Evolutionary conservation across 2,329 filamentous ascomycete genomes (phyloP), one percentile per base, ranked within the genome.

Genomic region (Aspergillus candidus): DNA sequence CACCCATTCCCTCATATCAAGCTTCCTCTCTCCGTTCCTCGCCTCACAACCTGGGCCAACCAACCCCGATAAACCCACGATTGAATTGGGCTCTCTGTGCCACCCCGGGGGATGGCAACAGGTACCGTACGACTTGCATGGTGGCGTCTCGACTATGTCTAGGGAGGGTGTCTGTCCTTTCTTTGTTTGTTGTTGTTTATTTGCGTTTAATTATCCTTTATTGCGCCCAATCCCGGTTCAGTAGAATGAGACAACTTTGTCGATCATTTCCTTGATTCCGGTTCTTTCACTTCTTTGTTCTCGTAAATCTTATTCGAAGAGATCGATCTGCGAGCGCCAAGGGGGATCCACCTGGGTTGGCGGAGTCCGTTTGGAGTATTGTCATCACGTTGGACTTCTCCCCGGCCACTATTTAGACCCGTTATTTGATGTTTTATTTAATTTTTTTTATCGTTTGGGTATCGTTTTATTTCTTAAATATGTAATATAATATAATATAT

Each of bases 391-490:
- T 27, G 18, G 18, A 18, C 18, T 27, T 27, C 7, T 27, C 7
- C 18, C 22, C 22, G 22, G 22, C 2, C 6, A 10, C 7, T n/a
- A n/a, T n/a, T n/a, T n/a, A n/a, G 6, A 27, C 22, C 3, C 18
- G 18, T 38, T 18, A 18, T 40, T 38, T 47, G 48, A 46, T 38
- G 43, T 44, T 43, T 42, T 44, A n/a, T 36, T 38, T 43, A 33
- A 17, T n/a, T 44, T 38, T 11, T 37, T 38, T 6, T 35, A 17
- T 35, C 13, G n/a, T 43, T 35, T 40, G n/a, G 30, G 15, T 39
- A 8, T 22, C 22, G 6, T 1, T 27, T 14, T 22, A 13, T 32
- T 35, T 29, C 14, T 12, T 35, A 32, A 27, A 27, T 11, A 13
- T 30, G 32, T 38, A 22, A 33, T 32, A 17, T 13, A 18, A 40